Evolutionary conservation across 257 asterid species (phyloP).

Genomic region (Gynochthodes officinalis): DNA sequence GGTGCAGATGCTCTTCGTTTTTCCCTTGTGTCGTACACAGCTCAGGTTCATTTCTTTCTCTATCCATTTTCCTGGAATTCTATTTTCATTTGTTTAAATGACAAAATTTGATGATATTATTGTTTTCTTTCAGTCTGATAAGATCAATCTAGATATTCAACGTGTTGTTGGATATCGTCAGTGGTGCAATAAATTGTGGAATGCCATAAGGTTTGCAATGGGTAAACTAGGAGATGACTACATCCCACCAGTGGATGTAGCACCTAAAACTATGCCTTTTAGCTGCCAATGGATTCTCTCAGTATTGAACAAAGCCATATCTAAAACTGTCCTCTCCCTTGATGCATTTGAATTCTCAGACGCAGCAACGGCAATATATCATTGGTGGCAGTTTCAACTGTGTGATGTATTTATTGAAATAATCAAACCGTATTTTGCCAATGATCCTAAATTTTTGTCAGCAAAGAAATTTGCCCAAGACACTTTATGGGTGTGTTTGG

Average conservation of each 20-base stretch:
- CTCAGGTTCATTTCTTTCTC: conserved; percentile 60
- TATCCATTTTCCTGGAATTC: conserved; percentile 6
- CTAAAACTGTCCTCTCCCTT: conserved; percentile 56
- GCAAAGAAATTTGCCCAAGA: conserved; percentile 70
- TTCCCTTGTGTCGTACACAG: conserved; percentile 91
- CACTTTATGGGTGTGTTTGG: conserved; percentile 88
- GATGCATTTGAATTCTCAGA: conserved; percentile 82
- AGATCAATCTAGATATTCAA: conserved; percentile 84
- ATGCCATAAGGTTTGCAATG: conserved; percentile 95
- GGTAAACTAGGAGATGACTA: conserved; percentile 89
- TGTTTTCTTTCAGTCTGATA: conserved; percentile 68
- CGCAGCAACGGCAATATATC: conserved; percentile 83
- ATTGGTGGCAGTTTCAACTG: conserved; percentile 90
- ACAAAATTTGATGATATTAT: conserved; percentile 5
- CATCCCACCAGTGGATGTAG: conserved; percentile 61
- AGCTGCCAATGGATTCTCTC: conserved; percentile 97
- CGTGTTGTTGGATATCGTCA: conserved; percentile 95
- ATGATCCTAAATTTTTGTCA: conserved; percentile 42
- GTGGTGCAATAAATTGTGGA: conserved; percentile 98
- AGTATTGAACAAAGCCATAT: conserved; percentile 80
- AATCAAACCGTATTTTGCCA: conserved; percentile 79
- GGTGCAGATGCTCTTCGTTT: conserved; percentile 97
- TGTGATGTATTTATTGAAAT: conserved; percentile 95
- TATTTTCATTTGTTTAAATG: not conserved
- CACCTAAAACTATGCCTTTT: conserved; percentile 62